Evolutionary conservation across 371 early-diverging fungal genomes (phyloP).

Genomic region (Umbelopsis sp.): DNA sequence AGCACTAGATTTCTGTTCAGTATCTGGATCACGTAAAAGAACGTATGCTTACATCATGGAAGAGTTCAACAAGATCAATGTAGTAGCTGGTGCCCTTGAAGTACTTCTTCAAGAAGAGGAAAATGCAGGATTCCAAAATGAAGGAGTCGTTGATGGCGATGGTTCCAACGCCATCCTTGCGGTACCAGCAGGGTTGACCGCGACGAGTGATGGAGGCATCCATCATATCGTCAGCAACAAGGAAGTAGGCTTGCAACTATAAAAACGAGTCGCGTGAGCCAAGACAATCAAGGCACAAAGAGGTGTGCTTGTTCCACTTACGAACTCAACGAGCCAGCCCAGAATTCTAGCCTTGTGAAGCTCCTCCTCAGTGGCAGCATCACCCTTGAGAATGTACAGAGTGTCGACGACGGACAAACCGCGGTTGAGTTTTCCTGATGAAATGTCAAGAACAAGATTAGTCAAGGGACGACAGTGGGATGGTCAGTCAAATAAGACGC

Average conservation of each 20-base stretch:
- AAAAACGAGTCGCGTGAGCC: neutral
- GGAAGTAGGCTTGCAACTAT: slow-evolving; percentile 97
- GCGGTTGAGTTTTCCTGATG: slow-evolving; percentile 93
- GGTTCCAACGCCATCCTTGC: slow-evolving; percentile 79
- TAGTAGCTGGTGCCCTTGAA: slow-evolving; percentile 85
- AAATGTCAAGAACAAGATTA: neutral
- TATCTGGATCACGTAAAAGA: neutral
- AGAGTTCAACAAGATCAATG: slow-evolving; percentile 86
- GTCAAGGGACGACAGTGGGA: neutral
- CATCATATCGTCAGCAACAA: slow-evolving; percentile 98
- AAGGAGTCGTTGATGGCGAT: slow-evolving; percentile 96
- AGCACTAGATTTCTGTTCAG: neutral
- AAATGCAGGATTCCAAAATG: slow-evolving; percentile 90
- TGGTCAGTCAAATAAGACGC: neutral
- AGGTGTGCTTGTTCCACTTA: slow-evolving; percentile 38
- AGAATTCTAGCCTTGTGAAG: slow-evolving; percentile 85
- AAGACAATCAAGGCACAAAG: neutral
- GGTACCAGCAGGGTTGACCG: slow-evolving; percentile 97
- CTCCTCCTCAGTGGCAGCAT: slow-evolving; percentile 77
- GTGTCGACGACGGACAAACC: slow-evolving; percentile 94
- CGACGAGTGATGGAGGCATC: slow-evolving; percentile 94
- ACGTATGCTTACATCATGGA: slow-evolving; percentile 75
- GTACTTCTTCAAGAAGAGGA: slow-evolving; percentile 89
- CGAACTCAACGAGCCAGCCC: slow-evolving; percentile 96
- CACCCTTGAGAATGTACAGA: slow-evolving; percentile 74